Conservation (phyloP, 148 eudicot species). For the Euryodendron excelsum region DNA sequence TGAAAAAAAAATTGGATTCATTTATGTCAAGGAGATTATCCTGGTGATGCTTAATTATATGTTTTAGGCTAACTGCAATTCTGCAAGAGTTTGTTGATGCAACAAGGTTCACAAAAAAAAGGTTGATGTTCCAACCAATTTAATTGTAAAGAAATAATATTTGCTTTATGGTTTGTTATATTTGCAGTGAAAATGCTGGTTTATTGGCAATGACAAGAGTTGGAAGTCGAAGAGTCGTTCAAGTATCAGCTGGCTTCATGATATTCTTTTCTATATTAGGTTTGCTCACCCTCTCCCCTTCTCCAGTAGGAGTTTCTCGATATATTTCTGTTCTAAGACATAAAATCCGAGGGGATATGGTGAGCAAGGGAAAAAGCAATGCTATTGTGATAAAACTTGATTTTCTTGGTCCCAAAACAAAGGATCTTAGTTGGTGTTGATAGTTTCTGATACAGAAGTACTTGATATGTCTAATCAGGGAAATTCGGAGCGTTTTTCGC, state of each 20-base stretch:
- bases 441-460: background rate
- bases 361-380: background rate
- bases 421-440: background rate
- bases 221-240: constrained; percentile 73
- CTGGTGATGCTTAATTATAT: too few species aligned
- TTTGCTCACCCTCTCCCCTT: constrained; percentile 1
- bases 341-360: background rate
- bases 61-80: background rate
- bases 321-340: background rate
- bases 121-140: background rate
- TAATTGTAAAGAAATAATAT: background rate
- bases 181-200: constrained; percentile 75
- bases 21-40: background rate
- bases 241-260: constrained; percentile 68
- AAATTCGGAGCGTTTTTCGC: constrained; percentile 86
- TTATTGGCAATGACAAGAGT: constrained; percentile 70
- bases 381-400: background rate
- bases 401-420: background rate
- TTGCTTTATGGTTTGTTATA: background rate
- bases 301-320: background rate
- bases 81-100: background rate
- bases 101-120: background rate
- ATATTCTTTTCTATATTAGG: constrained; percentile 73
- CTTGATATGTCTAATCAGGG: constrained; percentile 32
- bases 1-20: background rate